Evolutionary conservation across 2,329 filamentous ascomycete genomes (phyloP).

Genomic region (Mollisia scopiformis): DNA sequence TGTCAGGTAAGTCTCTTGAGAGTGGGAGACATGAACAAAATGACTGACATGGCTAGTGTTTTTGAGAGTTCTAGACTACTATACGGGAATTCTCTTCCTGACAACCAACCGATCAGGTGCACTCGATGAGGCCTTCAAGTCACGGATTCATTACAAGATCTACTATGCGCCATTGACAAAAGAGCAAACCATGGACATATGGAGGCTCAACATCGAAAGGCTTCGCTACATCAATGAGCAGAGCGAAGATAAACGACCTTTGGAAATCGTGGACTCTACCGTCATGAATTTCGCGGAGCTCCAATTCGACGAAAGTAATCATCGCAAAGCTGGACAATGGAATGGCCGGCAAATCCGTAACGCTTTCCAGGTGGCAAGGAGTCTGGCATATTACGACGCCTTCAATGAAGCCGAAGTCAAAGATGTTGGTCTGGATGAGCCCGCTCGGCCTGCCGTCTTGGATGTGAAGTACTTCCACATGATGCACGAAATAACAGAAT

Average conservation of each 20-base stretch:
- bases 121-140: slow-evolving; percentile 34
- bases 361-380: slow-evolving; percentile 33
- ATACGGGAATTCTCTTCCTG: slow-evolving; percentile 26
- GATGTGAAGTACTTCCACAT: neutral
- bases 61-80: slow-evolving; percentile 38
- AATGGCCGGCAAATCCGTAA: slow-evolving; percentile 36
- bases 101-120: slow-evolving; percentile 26
- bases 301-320: neutral
- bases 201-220: neutral
- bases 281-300: neutral
- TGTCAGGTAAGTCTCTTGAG: neutral
- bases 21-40: neutral
- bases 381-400: slow-evolving; percentile 23
- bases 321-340: slow-evolving; percentile 11
- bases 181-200: slow-evolving; percentile 20
- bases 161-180: slow-evolving; percentile 15
- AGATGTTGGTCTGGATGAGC: neutral
- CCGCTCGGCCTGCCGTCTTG: neutral
- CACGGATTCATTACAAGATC: slow-evolving; percentile 29
- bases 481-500: slow-evolving; percentile 1
- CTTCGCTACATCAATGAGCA: neutral
- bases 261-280: neutral
- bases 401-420: neutral
- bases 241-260: neutral
- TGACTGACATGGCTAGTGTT: slow-evolving; percentile 35